These are phyloP conservation scores for Aspergillus sp. DNA, from an alignment of 2,329 filamentous ascomycete genomes.

Conservation along the genomic window DNA sequence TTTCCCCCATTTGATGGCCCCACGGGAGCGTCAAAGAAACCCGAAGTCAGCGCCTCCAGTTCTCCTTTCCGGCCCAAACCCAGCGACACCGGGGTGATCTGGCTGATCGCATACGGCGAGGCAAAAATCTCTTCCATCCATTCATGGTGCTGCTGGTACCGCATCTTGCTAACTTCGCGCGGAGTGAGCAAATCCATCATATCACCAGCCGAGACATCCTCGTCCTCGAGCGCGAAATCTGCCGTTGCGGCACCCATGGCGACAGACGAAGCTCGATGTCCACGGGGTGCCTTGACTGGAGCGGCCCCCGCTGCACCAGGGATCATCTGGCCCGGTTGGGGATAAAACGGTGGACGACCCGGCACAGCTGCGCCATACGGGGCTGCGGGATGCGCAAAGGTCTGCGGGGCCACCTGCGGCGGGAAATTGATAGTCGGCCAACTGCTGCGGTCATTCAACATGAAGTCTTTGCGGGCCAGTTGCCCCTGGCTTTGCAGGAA, in stretches of 20 bases:
- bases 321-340: conserved; percentile 21
- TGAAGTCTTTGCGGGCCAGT: conserved; percentile 84
- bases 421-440: conserved; percentile 80
- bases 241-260: conserved; percentile 32
- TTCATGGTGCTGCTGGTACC: conserved; percentile 92
- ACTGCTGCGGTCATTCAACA: conserved; percentile 79
- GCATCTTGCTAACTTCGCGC: conserved; percentile 74
- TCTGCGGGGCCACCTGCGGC: conserved; percentile 43
- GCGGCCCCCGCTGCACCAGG: conserved; percentile 17
- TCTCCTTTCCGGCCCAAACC: conserved; percentile 79
- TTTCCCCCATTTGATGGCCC: conserved; percentile 11
- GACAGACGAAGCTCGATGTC: conserved; percentile 35
- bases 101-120: conserved; percentile 75
- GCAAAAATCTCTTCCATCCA: conserved; percentile 98
- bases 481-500: conserved; percentile 66
- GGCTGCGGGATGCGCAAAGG: conserved; percentile 43
- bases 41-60: conserved; percentile 70
- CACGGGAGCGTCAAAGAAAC: conserved; percentile 63
- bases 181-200: conserved; percentile 84
- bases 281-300: conserved; percentile 33
- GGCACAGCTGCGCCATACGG: conserved; percentile 31
- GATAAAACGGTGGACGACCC: conserved; percentile 30
- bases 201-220: conserved; percentile 80
- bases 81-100: conserved; percentile 80
- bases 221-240: conserved; percentile 61